Conservation (phyloP, 2,329 filamentous ascomycete species). For the Beauveria varroae region DNA sequence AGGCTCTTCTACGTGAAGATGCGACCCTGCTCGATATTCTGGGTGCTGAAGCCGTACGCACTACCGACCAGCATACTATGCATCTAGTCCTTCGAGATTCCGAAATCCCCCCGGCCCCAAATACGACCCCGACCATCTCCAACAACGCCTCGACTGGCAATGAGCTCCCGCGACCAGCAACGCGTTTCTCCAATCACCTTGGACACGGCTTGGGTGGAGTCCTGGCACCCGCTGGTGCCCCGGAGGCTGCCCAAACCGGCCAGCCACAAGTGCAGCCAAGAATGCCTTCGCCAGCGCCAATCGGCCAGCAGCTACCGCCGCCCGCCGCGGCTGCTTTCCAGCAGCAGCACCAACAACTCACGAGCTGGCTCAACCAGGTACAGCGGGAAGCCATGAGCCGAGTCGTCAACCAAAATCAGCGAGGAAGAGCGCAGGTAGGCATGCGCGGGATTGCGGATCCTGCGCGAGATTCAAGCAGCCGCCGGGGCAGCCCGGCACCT, state of each 20-base stretch:
- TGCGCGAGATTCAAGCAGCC: constrained; percentile 14
- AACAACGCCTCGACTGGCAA: constrained; percentile 17
- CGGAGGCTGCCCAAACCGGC: constrained; percentile 15
- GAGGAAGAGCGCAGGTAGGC: constrained; percentile 31
- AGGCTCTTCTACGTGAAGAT: constrained; percentile 44
- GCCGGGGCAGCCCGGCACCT: constrained; percentile 25
- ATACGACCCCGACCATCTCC: constrained; percentile 16
- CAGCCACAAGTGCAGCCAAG: constrained; percentile 14
- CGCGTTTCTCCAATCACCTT: neutral
- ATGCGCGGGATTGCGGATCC: constrained; percentile 33
- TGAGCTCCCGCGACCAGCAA: constrained; percentile 6
- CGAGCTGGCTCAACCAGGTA: constrained; percentile 38
- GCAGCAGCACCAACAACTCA: constrained; percentile 34
- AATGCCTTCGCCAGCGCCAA: constrained; percentile 8
- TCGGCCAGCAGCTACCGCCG: constrained; percentile 13
- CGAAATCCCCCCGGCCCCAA: constrained; percentile 17
- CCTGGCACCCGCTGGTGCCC: constrained; percentile 15
- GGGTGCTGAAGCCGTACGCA: constrained; percentile 43
- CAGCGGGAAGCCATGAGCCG: constrained; percentile 38
- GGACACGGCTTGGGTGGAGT: neutral
- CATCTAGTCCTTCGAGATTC: constrained; percentile 44
- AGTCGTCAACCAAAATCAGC: constrained; percentile 36
- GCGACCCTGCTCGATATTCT: constrained; percentile 52
- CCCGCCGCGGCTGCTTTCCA: constrained; percentile 16
- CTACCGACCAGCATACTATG: constrained; percentile 41